Evolutionary conservation across 345 rosid species (phyloP), one percentile per base, ranked within the genome.

Genomic region (Nasturtium officinale): DNA sequence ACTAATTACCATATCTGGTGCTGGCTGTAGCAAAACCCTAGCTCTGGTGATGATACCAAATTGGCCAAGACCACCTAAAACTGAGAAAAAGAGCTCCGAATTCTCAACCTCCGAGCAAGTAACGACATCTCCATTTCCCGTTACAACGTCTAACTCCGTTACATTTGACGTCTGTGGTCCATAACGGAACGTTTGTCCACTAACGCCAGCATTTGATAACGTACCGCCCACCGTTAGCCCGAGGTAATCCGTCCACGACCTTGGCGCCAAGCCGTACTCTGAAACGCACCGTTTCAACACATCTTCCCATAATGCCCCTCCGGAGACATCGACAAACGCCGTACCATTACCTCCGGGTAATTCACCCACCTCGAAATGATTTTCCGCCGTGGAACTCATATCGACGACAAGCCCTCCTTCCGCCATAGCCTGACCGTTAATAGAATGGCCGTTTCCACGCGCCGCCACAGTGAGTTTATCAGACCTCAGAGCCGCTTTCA

Each of bases 361-460:
- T 21, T 0, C 59, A 5, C 75, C 69, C 2, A 75, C 53, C 35
- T 78, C 33, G 78, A 91, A 84, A 69, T 77, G 71, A 76, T 76
- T 82, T 25, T 76, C 80, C 68, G 74, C 90, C 26, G 82, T 77
- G 21, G 89, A 76, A 5, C 93, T 77, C 99, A 94, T 94, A 71
- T 94, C 95, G 8, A 94, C 50, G 20, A 94, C 90, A 15, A 94
- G 85, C 0, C 99, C 99, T 8, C 83, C 81, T 52, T 82, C 87
- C 20, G 93, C 80, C 99, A 94, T 91, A 29, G 99, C 93, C 78
- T 94, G 99, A 21, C 99, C 99, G 86, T 94, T 94, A 75, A 94
- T 88, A 0, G 96, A 89, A 81, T 94, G 99, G 46, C 99, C 99
- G 77, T 94, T 94, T 9, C 99, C 99, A 10, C 99, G 83, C 1